Percentiles rank a stretch among this genome's conserved stretches.
These are phyloP conservation scores for Akanthomyces uredinophilus DNA, from an alignment of 2,329 filamentous ascomycete species.

Conservation along the genomic window DNA sequence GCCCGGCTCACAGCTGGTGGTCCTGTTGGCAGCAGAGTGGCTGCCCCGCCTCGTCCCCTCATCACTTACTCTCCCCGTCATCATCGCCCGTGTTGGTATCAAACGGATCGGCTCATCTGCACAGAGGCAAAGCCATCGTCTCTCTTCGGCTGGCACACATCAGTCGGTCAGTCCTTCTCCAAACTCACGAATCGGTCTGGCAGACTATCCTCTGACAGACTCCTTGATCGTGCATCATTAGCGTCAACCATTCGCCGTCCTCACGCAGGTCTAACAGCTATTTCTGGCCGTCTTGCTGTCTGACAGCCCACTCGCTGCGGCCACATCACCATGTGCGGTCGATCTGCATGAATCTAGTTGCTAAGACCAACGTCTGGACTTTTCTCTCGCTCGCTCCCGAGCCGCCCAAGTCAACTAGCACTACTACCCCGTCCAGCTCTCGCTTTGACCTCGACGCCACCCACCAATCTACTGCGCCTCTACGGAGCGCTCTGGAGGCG, in stretches of 20 bases:
- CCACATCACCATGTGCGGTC: neutral
- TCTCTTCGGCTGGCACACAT: neutral
- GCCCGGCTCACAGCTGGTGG: neutral
- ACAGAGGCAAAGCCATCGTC: neutral
- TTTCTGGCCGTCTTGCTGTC: neutral
- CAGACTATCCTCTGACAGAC: neutral
- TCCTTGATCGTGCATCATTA: neutral
- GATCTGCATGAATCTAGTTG: neutral
- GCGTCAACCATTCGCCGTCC: neutral
- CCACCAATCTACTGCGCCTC: conserved; percentile 1
- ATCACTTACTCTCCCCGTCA: neutral
- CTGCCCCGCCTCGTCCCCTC: neutral
- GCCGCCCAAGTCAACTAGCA: neutral
- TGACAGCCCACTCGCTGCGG: neutral
- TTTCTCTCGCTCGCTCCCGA: neutral
- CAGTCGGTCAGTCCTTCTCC: neutral
- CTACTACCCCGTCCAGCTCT: neutral
- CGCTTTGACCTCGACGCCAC: conserved; percentile 9
- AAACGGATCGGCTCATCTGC: neutral
- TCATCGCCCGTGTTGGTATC: neutral
- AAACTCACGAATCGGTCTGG: neutral
- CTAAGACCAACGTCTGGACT: neutral
- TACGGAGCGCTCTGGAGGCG: neutral
- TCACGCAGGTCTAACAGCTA: neutral
- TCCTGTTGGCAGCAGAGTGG: neutral